Percentiles rank a stretch among this genome's conserved stretches.
phyloP scores from a whole-genome alignment of 2,329 filamentous ascomycete genomes.

The Monilinia fructigena region DNA sequence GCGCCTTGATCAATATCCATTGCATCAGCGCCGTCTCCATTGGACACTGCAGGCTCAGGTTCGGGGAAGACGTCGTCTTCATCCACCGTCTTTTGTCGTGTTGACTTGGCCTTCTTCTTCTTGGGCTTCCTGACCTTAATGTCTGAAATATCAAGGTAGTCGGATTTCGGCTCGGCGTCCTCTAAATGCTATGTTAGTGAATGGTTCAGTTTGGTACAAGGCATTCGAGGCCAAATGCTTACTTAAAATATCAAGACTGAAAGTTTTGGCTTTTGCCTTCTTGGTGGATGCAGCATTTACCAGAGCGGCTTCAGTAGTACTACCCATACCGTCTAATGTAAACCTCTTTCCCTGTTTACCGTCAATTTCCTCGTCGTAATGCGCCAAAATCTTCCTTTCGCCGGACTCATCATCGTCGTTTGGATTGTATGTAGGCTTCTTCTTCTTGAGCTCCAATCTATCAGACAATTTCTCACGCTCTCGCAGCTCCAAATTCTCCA shows the following conservation, averaged over 20 bases:
- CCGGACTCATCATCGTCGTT: constrained; percentile 66
- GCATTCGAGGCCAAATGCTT: constrained; percentile 34
- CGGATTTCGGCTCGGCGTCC: constrained; percentile 69
- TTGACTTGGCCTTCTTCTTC: constrained; percentile 81
- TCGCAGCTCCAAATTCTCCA: constrained; percentile 72
- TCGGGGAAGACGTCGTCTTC: constrained; percentile 57
- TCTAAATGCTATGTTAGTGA: constrained; percentile 42
- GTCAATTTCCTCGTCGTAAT: constrained; percentile 94
- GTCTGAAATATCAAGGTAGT: constrained; percentile 83
- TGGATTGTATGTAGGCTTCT: constrained; percentile 84
- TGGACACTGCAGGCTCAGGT: constrained; percentile 39
- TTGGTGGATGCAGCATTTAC: constrained; percentile 51
- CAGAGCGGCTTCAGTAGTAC: constrained; percentile 58
- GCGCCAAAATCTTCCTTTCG: constrained; percentile 69
- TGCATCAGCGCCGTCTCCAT: constrained; percentile 44
- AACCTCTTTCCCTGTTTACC: constrained; percentile 89
- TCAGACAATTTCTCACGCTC: constrained; percentile 73
- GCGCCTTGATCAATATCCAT: constrained; percentile 77
- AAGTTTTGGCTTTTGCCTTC: constrained; percentile 63
- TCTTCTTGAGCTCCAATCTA: constrained; percentile 83
- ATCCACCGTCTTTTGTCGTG: constrained; percentile 65
- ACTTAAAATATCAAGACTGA: constrained; percentile 74
- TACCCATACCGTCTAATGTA: constrained; percentile 77
- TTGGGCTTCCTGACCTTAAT: constrained; percentile 95
- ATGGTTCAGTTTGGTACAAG: constrained; percentile 24